phyloP scores from a whole-genome alignment of 495 filamentous ascomycete genomes.

The Annulohypoxylon bovei region DNA sequence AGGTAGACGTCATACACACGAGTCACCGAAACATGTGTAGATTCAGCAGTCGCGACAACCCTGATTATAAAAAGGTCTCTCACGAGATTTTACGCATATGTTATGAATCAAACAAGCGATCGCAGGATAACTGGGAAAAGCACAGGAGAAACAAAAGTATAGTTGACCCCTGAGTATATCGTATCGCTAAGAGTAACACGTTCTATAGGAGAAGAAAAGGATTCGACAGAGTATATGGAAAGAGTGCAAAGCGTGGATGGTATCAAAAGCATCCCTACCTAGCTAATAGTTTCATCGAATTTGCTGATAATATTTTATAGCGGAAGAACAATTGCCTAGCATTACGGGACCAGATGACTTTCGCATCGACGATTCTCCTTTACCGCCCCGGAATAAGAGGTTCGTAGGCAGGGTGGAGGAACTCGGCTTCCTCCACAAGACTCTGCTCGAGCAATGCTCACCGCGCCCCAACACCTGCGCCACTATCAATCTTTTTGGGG shows the following conservation, averaged over 20 bases:
- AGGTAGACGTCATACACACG: neutral
- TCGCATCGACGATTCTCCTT: neutral
- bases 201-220: neutral
- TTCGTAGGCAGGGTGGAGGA: neutral
- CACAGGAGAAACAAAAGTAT: neutral
- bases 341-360: neutral
- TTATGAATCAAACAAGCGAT: neutral
- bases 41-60: neutral
- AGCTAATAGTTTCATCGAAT: neutral
- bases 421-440: neutral
- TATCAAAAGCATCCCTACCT: neutral
- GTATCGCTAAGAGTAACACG: neutral
- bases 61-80: conserved; percentile 1
- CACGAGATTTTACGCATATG: neutral
- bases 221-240: neutral
- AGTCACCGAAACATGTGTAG: neutral
- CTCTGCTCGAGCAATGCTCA: neutral
- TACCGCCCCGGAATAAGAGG: neutral
- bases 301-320: neutral
- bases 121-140: neutral
- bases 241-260: neutral
- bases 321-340: neutral
- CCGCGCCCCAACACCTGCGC: neutral
- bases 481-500: neutral
- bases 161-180: neutral